A percentile compares a stretch with the other conserved stretches of the same genome.
Conservation (phyloP, 1,284 basidiomycete species). For the Anthracocystis panici-leucophaei region DNA sequence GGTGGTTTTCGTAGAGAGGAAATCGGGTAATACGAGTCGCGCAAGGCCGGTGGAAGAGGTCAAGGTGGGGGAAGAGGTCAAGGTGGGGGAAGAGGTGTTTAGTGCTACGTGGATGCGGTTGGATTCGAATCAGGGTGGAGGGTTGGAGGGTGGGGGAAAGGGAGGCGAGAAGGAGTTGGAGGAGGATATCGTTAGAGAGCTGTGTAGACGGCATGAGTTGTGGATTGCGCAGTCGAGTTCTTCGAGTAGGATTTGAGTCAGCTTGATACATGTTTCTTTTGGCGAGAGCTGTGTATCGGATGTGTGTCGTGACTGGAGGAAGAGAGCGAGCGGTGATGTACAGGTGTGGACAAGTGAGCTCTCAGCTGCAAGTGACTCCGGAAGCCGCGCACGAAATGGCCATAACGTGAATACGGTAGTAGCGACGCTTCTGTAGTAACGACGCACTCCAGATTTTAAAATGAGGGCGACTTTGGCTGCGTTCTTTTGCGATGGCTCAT, state of each 20-base stretch:
- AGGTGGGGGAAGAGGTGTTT: constrained; percentile 69
- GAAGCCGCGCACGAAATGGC: no score
- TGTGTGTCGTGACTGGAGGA: no score
- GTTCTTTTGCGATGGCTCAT: no score
- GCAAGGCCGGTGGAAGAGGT: constrained; percentile 2
- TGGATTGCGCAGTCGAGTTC: constrained; percentile 74
- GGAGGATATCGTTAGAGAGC: constrained; percentile 84
- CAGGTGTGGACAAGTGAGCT: no score
- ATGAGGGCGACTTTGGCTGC: no score
- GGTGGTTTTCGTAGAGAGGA: constrained; percentile 83
- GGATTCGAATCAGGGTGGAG: constrained; percentile 1
- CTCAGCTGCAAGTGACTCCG: no score
- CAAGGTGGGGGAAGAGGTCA: constrained; percentile 14
- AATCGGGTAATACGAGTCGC: neutral
- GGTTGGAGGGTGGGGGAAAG: constrained; percentile 49
- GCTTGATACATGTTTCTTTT: neutral
- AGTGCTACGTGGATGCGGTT: constrained; percentile 82
- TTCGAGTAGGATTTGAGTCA: constrained; percentile 14
- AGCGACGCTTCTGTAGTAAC: no score
- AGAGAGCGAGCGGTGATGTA: no score
- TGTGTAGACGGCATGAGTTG: constrained; percentile 79
- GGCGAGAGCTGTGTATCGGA: no score
- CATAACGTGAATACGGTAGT: no score
- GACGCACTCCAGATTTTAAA: no score
- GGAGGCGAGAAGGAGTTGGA: constrained; percentile 78